Percentiles rank a stretch among this genome's conserved stretches.
Evolutionary conservation across 108 stramenopile genomes (phyloP).

Genomic region (Heterococcus sp.): DNA sequence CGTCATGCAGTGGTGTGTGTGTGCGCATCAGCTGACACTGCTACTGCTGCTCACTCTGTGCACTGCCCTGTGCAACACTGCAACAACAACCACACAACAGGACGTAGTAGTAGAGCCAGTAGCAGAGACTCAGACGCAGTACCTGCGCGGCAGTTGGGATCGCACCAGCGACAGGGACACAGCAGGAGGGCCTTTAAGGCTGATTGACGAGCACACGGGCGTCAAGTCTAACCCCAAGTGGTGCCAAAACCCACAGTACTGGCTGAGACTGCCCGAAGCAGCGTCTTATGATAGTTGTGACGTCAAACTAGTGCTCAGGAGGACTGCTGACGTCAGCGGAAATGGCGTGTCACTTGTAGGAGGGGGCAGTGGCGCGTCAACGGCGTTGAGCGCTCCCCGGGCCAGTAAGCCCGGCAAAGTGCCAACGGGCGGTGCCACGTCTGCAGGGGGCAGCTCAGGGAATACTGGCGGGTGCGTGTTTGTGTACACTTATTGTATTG

Average conservation of each 20-base stretch:
- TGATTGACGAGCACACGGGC: slow-evolving; percentile 39
- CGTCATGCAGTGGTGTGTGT: no score
- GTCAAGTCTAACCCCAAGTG: slow-evolving; percentile 54
- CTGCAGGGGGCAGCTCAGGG: background rate
- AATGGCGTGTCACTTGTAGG: no score
- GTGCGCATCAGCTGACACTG: no score
- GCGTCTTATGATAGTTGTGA: slow-evolving; percentile 45
- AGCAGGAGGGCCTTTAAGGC: slow-evolving; percentile 54
- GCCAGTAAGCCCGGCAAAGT: background rate
- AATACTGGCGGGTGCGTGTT: background rate
- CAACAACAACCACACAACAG: background rate
- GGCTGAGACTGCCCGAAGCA: slow-evolving; percentile 31
- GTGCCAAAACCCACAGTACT: slow-evolving; percentile 64
- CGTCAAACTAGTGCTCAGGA: slow-evolving; percentile 44
- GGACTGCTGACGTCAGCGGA: slow-evolving; percentile 26
- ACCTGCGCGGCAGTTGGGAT: slow-evolving; percentile 54
- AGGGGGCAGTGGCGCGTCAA: background rate
- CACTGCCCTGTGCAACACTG: no score
- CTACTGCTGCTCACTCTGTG: no score
- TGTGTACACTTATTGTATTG: background rate
- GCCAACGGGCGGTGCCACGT: slow-evolving; percentile 1
- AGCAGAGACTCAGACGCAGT: slow-evolving; percentile 38
- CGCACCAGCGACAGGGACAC: slow-evolving; percentile 50
- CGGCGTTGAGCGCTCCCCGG: no score
- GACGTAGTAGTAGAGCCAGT: slow-evolving; percentile 50